Evolutionary conservation across 2,329 filamentous ascomycete genomes (phyloP), one percentile per base, ranked within the genome.

Genomic region (Microdochium nivale): DNA sequence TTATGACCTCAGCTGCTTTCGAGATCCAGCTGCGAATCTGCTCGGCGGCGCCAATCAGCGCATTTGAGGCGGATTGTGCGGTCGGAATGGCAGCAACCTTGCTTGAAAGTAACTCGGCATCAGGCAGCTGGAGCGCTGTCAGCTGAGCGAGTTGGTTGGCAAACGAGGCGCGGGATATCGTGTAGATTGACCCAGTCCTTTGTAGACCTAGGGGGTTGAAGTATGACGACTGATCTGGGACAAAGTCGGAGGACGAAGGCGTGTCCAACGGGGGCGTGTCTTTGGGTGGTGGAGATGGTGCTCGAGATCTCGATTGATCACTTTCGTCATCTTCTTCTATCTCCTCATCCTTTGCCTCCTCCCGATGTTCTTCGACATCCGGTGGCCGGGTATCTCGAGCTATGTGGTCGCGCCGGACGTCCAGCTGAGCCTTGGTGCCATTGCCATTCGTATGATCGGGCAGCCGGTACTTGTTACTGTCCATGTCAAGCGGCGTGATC

Each of bases 21-120:
- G 81, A 80, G 63, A 96, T 96, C 94, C 94, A 99, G 62, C 87
- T 86, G 56, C 87, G 81, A 58, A 99, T 97, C 68, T 97, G 91
- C 55, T 95, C 89, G 3, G 91, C 90, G 11, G 92, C 90, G 58
- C 88, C 87, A 57, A 89, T 86, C 51, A 97, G 77, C 0, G 90
- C 90, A 54, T 83, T 87, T 10, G 90, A 83, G 25, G 92, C 94
- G n/a, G 85, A 81, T 53, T 88, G 84, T 2, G 91, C 90, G 0
- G 88, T 94, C 10, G 90, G 83, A 48, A 97, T 94, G 16, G 88
- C 85, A 9, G 85, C 82, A 48, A 99, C 90, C 62, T 86, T 89
- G 56, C 84, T 87, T 25, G 90, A 89, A 23, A 99, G 77, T 0
- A 88, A 86, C 44, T 86, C 84, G 50, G 92, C 88, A 66, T 95